Evolutionary conservation across 1,284 basidiomycete species (phyloP).

Genomic region (Cerioporus squamosus): DNA sequence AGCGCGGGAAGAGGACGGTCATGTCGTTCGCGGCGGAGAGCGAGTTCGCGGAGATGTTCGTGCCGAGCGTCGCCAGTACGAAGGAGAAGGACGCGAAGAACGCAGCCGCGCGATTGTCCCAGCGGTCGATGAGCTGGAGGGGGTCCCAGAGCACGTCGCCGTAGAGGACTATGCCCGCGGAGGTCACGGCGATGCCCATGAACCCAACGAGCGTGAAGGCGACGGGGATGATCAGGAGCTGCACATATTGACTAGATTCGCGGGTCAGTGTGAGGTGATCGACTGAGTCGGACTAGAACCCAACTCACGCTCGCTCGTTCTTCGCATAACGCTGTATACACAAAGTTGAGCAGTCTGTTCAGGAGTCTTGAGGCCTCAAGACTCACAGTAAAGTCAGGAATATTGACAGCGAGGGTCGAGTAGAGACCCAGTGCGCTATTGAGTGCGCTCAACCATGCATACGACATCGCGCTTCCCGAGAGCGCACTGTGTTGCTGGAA

Average conservation of each 20-base stretch:
- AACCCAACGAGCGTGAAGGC: slow-evolving; percentile 65
- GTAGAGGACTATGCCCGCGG: slow-evolving; percentile 66
- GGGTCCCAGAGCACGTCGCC: slow-evolving; percentile 58
- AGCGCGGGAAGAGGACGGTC: slow-evolving; percentile 67
- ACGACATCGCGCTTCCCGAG: slow-evolving; percentile 56
- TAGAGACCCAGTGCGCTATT: slow-evolving; percentile 74
- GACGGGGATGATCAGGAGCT: slow-evolving; percentile 70
- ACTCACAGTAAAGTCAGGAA: slow-evolving; percentile 72
- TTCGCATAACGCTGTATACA: slow-evolving; percentile 60
- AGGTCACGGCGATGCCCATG: slow-evolving; percentile 70
- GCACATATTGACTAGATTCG: slow-evolving; percentile 62
- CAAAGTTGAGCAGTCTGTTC: not conserved
- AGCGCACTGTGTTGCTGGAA: slow-evolving; percentile 49
- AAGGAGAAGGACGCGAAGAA: slow-evolving; percentile 79
- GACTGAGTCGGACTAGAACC: not conserved
- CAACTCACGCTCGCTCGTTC: slow-evolving; percentile 55
- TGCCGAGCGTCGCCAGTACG: slow-evolving; percentile 69
- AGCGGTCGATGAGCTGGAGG: slow-evolving; percentile 60
- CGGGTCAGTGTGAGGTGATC: not conserved
- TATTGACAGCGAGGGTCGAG: slow-evolving; percentile 70
- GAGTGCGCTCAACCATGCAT: slow-evolving; percentile 76
- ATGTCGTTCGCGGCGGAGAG: slow-evolving; percentile 82
- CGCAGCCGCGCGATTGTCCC: slow-evolving; percentile 78
- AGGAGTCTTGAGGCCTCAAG: not conserved
- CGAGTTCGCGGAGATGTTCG: slow-evolving; percentile 79